Evolutionary conservation across 2,329 filamentous ascomycete species (phyloP).

Genomic region (Cladosporium austrohemisphaericum): DNA sequence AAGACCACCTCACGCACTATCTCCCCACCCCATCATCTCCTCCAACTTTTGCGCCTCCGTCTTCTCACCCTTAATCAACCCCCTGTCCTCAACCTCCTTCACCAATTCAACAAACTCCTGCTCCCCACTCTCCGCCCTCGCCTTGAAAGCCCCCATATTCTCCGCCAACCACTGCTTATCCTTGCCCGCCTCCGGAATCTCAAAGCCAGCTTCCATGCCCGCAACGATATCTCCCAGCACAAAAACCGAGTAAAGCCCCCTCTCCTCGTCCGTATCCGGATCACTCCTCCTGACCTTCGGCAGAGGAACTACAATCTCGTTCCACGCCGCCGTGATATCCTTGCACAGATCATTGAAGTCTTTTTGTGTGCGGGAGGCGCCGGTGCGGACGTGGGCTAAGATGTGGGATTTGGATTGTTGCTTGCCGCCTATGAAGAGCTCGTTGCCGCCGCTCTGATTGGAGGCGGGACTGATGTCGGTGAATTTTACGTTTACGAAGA

Average conservation of each 20-base stretch:
- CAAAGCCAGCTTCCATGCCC: conserved; percentile 33
- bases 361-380: conserved; percentile 29
- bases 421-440: conserved; percentile 38
- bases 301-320: conserved; percentile 24
- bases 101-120: conserved; percentile 34
- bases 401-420: conserved; percentile 32
- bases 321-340: conserved; percentile 29
- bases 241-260: conserved; percentile 23
- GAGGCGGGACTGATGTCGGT: conserved; percentile 26
- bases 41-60: conserved; percentile 23
- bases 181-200: conserved; percentile 28
- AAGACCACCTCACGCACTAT: no score
- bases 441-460: conserved; percentile 1
- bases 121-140: conserved; percentile 33
- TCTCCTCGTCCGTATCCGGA: conserved; percentile 19
- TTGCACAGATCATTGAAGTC: conserved; percentile 30
- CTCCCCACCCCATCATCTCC: conserved; percentile 29
- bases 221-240: conserved; percentile 30
- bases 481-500: conserved; percentile 46
- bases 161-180: conserved; percentile 34
- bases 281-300: conserved; percentile 22
- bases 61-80: conserved; percentile 24
- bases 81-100: conserved; percentile 31
- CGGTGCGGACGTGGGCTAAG: conserved; percentile 34
- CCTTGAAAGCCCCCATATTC: conserved; percentile 32